These are phyloP conservation scores for Coemansia furcata DNA, from an alignment of 192 early-diverging fungal genomes.

Conservation along the genomic window DNA sequence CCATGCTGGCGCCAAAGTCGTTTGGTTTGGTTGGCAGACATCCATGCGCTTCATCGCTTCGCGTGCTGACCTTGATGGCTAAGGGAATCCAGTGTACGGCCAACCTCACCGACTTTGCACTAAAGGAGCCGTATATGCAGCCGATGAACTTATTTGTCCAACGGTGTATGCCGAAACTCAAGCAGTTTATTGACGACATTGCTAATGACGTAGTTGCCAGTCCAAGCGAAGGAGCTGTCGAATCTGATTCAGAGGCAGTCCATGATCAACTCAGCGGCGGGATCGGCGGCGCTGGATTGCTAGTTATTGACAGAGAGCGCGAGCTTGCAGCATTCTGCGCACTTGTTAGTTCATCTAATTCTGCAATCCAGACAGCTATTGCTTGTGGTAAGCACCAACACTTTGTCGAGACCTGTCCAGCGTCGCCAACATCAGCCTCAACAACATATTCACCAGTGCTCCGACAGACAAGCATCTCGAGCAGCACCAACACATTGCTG, in stretches of 20 bases:
- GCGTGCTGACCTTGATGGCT: conserved; percentile 68
- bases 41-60: conserved; percentile 55
- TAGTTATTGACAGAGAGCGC: conserved; percentile 30
- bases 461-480: not conserved
- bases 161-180: conserved; percentile 59
- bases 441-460: not conserved
- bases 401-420: not conserved
- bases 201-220: conserved; percentile 1
- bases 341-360: conserved; percentile 18
- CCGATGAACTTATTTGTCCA: conserved; percentile 63
- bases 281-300: not conserved
- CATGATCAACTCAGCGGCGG: not conserved
- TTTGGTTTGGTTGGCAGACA: conserved; percentile 66
- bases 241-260: not conserved
- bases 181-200: conserved; percentile 62
- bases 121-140: conserved; percentile 69
- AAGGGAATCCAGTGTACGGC: conserved; percentile 72
- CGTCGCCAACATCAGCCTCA: not conserved
- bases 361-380: conserved; percentile 14
- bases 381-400: not conserved
- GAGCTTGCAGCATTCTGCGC: conserved; percentile 42
- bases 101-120: conserved; percentile 62
- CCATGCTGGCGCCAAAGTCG: conserved; percentile 66
- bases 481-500: not conserved
- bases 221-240: not conserved